Conservation (phyloP, 208 protist genomes). For the Vickermania spadyakhi region DNA sequence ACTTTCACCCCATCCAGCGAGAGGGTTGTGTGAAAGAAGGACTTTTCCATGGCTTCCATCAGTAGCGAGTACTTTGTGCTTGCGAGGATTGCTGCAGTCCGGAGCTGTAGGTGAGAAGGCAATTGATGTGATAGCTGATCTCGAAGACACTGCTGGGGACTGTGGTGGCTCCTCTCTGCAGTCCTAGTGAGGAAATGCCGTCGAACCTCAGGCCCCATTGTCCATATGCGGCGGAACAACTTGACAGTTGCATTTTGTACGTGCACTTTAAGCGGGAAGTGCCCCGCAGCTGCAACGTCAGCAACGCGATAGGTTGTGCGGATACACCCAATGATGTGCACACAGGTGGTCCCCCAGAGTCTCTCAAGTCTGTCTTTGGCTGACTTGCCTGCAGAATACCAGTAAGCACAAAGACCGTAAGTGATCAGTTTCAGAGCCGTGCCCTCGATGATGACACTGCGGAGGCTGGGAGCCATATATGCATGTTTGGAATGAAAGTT, state of each 20-base stretch:
- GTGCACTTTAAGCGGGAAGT: too few species aligned
- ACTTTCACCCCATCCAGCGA: not conserved
- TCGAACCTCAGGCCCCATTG: too few species aligned
- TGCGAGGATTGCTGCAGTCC: not conserved
- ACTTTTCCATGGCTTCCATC: not conserved
- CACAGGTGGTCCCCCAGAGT: not conserved
- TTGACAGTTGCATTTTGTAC: too few species aligned
- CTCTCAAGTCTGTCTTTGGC: not conserved
- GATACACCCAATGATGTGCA: not conserved
- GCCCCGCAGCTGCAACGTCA: too few species aligned
- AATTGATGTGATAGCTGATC: too few species aligned
- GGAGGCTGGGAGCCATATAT: not conserved
- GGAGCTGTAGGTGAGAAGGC: too few species aligned
- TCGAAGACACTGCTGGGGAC: too few species aligned
- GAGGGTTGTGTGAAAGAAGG: not conserved
- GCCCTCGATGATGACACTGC: not conserved
- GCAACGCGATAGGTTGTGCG: too few species aligned
- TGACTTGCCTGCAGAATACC: not conserved
- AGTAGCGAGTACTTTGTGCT: not conserved
- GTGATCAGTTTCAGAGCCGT: not conserved
- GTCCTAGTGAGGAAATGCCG: too few species aligned
- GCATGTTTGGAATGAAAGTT: not conserved
- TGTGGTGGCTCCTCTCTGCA: too few species aligned
- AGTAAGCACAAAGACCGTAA: not conserved
- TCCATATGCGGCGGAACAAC: too few species aligned